phyloP scores from a whole-genome alignment of 768 basidiomycete genomes.

The Kwoniella newhampshirensis region DNA sequence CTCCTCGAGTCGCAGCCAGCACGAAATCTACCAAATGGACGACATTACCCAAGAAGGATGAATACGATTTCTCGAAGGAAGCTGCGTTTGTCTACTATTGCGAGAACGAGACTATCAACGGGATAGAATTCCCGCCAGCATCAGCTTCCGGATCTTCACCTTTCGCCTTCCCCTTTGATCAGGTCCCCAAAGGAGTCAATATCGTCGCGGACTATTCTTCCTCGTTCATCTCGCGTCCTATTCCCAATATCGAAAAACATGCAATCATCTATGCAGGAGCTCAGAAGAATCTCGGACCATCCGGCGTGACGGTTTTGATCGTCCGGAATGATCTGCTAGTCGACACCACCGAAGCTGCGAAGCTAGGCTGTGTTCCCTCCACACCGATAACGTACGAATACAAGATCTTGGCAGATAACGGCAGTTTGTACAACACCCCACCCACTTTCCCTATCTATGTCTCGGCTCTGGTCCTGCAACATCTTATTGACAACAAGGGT shows the following conservation, averaged over 20 bases:
- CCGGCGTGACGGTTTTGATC: conserved; percentile 88
- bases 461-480: conserved; percentile 75
- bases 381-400: conserved; percentile 80
- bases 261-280: conserved; percentile 94
- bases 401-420: conserved; percentile 73
- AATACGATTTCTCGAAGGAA: conserved; percentile 73
- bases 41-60: conserved; percentile 70
- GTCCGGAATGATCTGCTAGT: conserved; percentile 93
- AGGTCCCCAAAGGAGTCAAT: conserved; percentile 64
- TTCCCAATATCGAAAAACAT: conserved; percentile 81
- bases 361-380: conserved; percentile 65
- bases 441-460: conserved; percentile 89
- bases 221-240: conserved; percentile 93
- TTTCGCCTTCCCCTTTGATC: conserved; percentile 77
- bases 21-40: conserved; percentile 65
- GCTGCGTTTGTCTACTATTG: conserved; percentile 95
- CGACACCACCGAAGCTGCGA: conserved; percentile 75
- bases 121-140: conserved; percentile 72
- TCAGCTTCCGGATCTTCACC: conserved; percentile 56
- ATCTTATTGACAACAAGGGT: conserved; percentile 64
- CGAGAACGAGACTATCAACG: conserved; percentile 98
- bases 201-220: conserved; percentile 94
- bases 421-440: conserved; percentile 88
- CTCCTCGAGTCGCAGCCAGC: conserved; percentile 65
- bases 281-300: conserved; percentile 96